These are phyloP conservation scores for Pistacia integerrima DNA, from an alignment of 345 rosid species.

Conservation along the genomic window DNA sequence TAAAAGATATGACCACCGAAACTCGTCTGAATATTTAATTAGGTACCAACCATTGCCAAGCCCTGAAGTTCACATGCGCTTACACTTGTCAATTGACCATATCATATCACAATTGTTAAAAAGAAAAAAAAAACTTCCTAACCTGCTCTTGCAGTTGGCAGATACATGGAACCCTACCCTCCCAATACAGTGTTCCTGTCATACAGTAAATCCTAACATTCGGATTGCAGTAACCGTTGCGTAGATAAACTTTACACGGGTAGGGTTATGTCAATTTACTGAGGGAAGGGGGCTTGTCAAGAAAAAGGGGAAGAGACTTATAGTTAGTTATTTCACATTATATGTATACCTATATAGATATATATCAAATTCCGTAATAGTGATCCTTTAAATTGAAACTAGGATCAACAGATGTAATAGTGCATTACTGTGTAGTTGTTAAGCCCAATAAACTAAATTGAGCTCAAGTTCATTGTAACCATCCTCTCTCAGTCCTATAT, in stretches of 20 bases:
- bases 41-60: neutral
- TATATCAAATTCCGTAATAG: too few species aligned
- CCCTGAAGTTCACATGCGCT: neutral
- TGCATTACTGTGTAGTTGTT: too few species aligned
- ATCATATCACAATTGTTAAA: neutral
- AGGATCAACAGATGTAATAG: neutral
- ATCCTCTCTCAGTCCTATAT: too few species aligned
- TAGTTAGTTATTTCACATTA: neutral
- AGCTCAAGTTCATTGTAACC: too few species aligned
- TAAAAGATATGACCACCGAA: neutral
- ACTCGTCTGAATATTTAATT: too few species aligned
- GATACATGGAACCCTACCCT: neutral
- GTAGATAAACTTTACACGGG: too few species aligned
- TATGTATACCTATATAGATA: too few species aligned
- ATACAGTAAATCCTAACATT: too few species aligned
- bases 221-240: too few species aligned
- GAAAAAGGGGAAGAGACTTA: neutral
- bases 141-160: too few species aligned
- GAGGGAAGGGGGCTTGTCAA: neutral
- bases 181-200: neutral
- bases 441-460: too few species aligned
- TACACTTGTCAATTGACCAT: neutral
- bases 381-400: conserved; percentile 1
- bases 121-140: neutral
- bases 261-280: neutral